phyloP scores from a whole-genome alignment of 2,329 filamentous ascomycete genomes.

The Chaetomium globosum region DNA sequence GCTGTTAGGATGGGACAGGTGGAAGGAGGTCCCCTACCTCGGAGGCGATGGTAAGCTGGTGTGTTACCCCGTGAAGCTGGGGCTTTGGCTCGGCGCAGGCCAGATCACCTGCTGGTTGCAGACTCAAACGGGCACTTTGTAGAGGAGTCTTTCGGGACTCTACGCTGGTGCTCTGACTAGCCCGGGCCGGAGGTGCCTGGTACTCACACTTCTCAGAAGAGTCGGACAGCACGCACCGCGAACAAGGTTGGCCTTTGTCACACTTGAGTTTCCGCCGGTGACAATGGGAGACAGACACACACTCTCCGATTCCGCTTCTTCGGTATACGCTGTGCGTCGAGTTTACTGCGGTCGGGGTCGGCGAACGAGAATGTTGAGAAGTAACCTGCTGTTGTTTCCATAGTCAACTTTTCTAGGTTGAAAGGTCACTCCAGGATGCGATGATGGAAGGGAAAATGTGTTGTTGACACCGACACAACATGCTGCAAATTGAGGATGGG shows the following conservation, averaged over 20 bases:
- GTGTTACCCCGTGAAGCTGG: background rate
- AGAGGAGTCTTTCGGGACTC: background rate
- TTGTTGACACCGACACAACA: no score
- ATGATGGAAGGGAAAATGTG: background rate
- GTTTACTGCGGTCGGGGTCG: background rate
- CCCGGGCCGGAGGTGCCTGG: background rate
- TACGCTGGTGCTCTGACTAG: background rate
- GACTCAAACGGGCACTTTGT: background rate
- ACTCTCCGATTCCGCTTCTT: constrained; percentile 1
- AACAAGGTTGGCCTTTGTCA: constrained; percentile 6
- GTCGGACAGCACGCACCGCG: background rate
- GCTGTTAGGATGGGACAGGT: background rate
- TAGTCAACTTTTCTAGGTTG: background rate
- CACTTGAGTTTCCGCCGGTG: constrained; percentile 9
- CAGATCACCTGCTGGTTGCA: no score
- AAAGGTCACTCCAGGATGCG: background rate
- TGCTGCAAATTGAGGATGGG: background rate
- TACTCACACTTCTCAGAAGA: background rate
- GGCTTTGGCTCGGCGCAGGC: background rate
- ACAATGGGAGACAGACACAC: background rate
- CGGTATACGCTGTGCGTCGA: background rate
- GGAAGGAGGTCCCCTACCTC: background rate
- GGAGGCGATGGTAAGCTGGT: background rate
- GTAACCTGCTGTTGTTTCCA: background rate
- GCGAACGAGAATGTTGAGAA: background rate